Evolutionary conservation across 495 filamentous ascomycete species (phyloP).

Genomic region (Neurospora sp.): DNA sequence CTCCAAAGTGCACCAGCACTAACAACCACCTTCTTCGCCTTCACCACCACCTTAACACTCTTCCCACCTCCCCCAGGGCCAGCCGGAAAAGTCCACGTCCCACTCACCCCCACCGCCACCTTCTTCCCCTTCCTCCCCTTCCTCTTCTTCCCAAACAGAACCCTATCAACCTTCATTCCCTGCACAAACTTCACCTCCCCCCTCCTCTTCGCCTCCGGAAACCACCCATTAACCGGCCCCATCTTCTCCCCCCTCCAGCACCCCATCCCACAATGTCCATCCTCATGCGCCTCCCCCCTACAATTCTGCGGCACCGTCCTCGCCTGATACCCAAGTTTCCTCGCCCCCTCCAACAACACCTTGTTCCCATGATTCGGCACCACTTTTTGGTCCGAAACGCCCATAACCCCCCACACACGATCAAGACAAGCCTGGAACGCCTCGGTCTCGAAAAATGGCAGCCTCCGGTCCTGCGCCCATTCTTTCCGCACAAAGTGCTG

Average conservation of each 20-base stretch:
- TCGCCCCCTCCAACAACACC: slow-evolving; percentile 61
- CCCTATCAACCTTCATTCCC: slow-evolving; percentile 56
- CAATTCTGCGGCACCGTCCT: slow-evolving; percentile 73
- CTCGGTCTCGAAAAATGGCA: slow-evolving; percentile 64
- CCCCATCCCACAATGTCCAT: slow-evolving; percentile 70
- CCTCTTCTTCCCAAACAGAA: slow-evolving; percentile 49
- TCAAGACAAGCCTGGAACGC: slow-evolving; percentile 73
- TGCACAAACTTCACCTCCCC: slow-evolving; percentile 67
- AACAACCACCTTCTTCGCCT: slow-evolving; percentile 73
- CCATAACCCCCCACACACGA: slow-evolving; percentile 52
- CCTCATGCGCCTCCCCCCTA: slow-evolving; percentile 57
- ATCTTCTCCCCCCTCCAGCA: slow-evolving; percentile 66
- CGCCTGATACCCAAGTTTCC: slow-evolving; percentile 63
- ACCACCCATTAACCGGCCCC: slow-evolving; percentile 64
- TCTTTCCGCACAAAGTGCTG: slow-evolving; percentile 76
- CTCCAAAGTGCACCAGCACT: slow-evolving; percentile 63
- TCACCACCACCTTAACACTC: slow-evolving; percentile 54
- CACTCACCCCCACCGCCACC: slow-evolving; percentile 55
- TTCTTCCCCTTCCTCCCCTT: slow-evolving; percentile 36
- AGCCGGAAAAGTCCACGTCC: slow-evolving; percentile 44
- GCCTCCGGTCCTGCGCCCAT: slow-evolving; percentile 57
- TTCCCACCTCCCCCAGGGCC: slow-evolving; percentile 50
- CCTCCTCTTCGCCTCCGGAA: slow-evolving; percentile 64
- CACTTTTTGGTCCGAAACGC: slow-evolving; percentile 49
- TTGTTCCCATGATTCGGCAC: slow-evolving; percentile 61